Conservation (phyloP, 352 stramenopile species). For the Pythium scleroteichum region DNA sequence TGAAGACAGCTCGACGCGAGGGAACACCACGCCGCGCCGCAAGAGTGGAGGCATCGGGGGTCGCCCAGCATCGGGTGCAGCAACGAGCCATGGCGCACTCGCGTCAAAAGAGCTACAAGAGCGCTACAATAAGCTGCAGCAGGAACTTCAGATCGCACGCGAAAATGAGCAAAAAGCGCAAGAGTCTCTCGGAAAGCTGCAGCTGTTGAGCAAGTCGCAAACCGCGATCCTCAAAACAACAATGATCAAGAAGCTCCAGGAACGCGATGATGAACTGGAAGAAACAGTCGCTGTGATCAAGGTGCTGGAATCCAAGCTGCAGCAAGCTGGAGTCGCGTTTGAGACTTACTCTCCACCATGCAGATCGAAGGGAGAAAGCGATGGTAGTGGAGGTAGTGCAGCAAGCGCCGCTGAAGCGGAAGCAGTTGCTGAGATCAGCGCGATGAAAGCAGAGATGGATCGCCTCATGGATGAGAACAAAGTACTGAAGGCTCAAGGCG, state of each 20-base stretch:
- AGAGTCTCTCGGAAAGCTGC: slow-evolving; percentile 78
- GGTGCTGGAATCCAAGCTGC: slow-evolving; percentile 61
- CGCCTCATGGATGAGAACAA: slow-evolving; percentile 73
- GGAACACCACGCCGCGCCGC: slow-evolving; percentile 13
- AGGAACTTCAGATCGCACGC: slow-evolving; percentile 54
- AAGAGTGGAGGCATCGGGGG: slow-evolving; percentile 13
- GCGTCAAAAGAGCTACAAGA: slow-evolving; percentile 32
- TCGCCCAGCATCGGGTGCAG: slow-evolving; percentile 18
- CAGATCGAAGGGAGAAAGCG: slow-evolving; percentile 1
- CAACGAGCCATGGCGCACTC: slow-evolving; percentile 23
- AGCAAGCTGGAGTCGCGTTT: slow-evolving; percentile 42
- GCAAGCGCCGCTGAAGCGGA: slow-evolving; percentile 38
- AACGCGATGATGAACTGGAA: slow-evolving; percentile 62
- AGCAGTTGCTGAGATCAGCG: slow-evolving; percentile 54
- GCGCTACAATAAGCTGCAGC: slow-evolving; percentile 57
- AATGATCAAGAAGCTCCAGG: slow-evolving; percentile 79
- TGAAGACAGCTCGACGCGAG: background rate
- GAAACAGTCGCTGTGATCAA: slow-evolving; percentile 67
- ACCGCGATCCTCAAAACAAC: slow-evolving; percentile 84
- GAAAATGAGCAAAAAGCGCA: slow-evolving; percentile 74
- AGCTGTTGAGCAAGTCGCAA: slow-evolving; percentile 84
- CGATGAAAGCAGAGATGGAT: slow-evolving; percentile 77
- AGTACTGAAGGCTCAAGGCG: slow-evolving; percentile 35
- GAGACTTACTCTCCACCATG: slow-evolving; percentile 31
- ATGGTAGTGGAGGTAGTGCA: background rate